Evolutionary conservation across 768 basidiomycete species (phyloP).

Genomic region (Tremella yokohamensis): DNA sequence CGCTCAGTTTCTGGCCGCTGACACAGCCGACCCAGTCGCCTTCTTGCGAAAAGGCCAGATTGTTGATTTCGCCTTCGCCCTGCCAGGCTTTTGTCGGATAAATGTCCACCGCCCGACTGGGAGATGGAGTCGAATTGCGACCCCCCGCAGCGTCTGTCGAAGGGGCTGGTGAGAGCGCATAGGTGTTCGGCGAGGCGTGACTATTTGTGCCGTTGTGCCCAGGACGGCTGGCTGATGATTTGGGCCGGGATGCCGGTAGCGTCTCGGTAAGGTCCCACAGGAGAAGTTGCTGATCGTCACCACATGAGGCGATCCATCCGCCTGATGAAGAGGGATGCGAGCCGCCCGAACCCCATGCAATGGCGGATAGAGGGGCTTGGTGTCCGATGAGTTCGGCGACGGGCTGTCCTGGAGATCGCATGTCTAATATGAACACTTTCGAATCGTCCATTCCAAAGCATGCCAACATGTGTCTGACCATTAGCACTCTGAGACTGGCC

Average conservation of each 20-base stretch:
- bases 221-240: constrained; percentile 45
- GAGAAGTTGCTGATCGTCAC: constrained; percentile 91
- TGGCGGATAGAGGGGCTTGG: constrained; percentile 72
- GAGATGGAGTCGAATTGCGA: constrained; percentile 18
- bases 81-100: constrained; percentile 40
- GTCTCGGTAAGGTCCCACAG: constrained; percentile 73
- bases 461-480: constrained; percentile 80
- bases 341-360: constrained; percentile 78
- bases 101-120: constrained; percentile 25
- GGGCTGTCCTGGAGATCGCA: constrained; percentile 92
- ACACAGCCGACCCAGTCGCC: constrained; percentile 49
- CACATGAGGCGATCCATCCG: constrained; percentile 80
- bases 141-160: constrained; percentile 15
- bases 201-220: neutral
- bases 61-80: constrained; percentile 41
- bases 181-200: constrained; percentile 18
- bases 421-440: constrained; percentile 89
- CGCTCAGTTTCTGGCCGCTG: constrained; percentile 40
- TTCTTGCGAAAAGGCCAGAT: constrained; percentile 40
- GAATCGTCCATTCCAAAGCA: constrained; percentile 92
- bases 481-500: constrained; percentile 1
- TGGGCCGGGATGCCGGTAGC: constrained; percentile 29
- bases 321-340: constrained; percentile 55
- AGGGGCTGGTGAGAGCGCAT: constrained; percentile 21
- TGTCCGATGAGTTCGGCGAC: constrained; percentile 88